Evolutionary conservation across 768 basidiomycete genomes (phyloP).

Genomic region (Clitopilus passeckerianus): DNA sequence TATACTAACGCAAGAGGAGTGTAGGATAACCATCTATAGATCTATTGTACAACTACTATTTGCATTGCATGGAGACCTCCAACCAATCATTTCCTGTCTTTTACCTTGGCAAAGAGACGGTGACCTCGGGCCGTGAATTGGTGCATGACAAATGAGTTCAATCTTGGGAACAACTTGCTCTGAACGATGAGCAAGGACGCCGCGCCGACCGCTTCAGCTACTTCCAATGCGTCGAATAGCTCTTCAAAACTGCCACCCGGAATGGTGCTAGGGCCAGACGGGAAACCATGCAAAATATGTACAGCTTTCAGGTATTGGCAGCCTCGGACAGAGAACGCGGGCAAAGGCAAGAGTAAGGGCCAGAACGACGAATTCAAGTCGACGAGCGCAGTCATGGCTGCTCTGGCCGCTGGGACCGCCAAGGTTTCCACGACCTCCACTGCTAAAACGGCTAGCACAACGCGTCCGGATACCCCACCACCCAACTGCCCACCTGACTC

Average conservation of each 20-base stretch:
- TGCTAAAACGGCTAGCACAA: conserved; percentile 12
- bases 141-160: background rate
- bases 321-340: conserved; percentile 31
- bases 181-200: background rate
- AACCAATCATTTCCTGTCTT: background rate
- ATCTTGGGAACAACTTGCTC: background rate
- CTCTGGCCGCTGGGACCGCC: conserved; percentile 15
- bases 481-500: conserved; percentile 86
- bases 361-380: conserved; percentile 12
- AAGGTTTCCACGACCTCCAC: background rate
- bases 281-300: conserved; percentile 93
- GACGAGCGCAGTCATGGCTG: conserved; percentile 21
- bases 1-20: background rate
- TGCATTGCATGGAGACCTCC: background rate
- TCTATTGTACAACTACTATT: background rate
- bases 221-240: background rate
- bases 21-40: background rate
- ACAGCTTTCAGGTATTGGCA: conserved; percentile 75
- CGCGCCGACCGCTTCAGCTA: background rate
- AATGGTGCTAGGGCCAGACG: conserved; percentile 86
- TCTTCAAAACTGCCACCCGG: conserved; percentile 57
- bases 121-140: background rate
- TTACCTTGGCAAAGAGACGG: background rate
- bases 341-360: conserved; percentile 15
- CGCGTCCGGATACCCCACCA: conserved; percentile 35